Conservation (phyloP, 2,329 filamentous ascomycete species). For the Colletotrichum sp. region DNA sequence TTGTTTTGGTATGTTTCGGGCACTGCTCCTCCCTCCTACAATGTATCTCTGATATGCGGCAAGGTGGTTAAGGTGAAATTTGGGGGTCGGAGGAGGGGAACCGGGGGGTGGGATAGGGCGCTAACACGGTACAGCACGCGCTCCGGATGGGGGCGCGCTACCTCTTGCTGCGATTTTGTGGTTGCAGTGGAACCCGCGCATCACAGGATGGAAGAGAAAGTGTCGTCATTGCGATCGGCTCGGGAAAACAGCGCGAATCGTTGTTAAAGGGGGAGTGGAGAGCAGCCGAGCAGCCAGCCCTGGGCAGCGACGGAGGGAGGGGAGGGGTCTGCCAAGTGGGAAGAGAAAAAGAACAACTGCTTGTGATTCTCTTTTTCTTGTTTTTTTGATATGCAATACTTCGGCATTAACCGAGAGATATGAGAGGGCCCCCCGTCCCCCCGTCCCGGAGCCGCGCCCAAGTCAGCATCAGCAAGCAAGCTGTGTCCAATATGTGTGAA, state of each 20-base stretch:
- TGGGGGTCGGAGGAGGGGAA: background rate
- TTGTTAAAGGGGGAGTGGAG: background rate
- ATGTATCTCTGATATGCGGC: background rate
- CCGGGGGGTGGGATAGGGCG: background rate
- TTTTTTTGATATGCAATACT: background rate
- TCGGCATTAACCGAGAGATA: slow-evolving; percentile 13
- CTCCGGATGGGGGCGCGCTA: background rate
- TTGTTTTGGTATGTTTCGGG: background rate
- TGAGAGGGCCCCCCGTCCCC: background rate
- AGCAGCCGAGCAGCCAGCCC: background rate
- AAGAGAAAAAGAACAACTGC: background rate
- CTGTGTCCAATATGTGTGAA: background rate
- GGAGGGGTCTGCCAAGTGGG: background rate
- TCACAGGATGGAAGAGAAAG: background rate
- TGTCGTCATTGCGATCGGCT: slow-evolving; percentile 22
- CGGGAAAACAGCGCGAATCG: slow-evolving; percentile 2
- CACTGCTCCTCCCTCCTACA: background rate
- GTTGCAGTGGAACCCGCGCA: background rate
- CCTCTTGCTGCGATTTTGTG: background rate
- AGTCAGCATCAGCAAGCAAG: background rate
- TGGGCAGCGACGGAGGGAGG: background rate
- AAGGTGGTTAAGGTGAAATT: background rate
- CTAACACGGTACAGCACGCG: background rate
- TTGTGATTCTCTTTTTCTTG: background rate
- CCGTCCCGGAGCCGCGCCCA: background rate